Base-by-base conservation (phyloP, 2,329 filamentous ascomycete species). In the Rasamsonia emersonii region DNA sequence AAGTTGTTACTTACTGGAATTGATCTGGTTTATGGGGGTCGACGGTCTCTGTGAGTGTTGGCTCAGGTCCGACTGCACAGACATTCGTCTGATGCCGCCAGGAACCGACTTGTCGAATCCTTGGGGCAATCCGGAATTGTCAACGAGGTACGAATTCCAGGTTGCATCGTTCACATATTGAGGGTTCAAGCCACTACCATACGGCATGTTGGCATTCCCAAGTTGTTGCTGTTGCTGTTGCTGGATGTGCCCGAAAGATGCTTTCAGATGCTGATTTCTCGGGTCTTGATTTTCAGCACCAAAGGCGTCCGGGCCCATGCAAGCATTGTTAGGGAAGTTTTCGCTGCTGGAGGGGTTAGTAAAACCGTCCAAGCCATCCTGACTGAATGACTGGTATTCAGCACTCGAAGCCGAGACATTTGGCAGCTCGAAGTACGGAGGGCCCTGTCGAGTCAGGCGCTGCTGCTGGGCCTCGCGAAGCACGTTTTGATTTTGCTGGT, bases 391-490 rank as follows among this genome's bases (percentile, higher is more conserved):
- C 33, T 53, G 46, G 33, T 41, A 50, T 18, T 52, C 45, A 24
- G 45, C 29, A 28, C 46, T 49, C 8, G 47, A 43, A 11, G 49
- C 36, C 23, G 49, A 31, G 10, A 45, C 36, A 8, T 47, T 50
- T 41, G 59, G 54, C 34, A 59, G 51, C 29, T 53, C 54, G 40
- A 49, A 39, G 28, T 43, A 28, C 39, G 64, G 58, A 52, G 61
- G 70, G 73, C 81, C 79, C 76, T 81, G 81, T 77, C 82, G 78
- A 75, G 75, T 75, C 73, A 77, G 73, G 74, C 76, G 77, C 70
- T 86, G 83, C 79, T 84, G 77, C 76, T 89, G 85, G 78, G 81
- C 74, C 83, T 84, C 82, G 80, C 80, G 82, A 79, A 86, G 74
- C 67, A 77, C 72, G 74, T 86, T 81, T 75, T 88, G 82, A 73